phyloP scores from a whole-genome alignment of 2,329 filamentous ascomycete genomes.

The Blastomyces parvus region DNA sequence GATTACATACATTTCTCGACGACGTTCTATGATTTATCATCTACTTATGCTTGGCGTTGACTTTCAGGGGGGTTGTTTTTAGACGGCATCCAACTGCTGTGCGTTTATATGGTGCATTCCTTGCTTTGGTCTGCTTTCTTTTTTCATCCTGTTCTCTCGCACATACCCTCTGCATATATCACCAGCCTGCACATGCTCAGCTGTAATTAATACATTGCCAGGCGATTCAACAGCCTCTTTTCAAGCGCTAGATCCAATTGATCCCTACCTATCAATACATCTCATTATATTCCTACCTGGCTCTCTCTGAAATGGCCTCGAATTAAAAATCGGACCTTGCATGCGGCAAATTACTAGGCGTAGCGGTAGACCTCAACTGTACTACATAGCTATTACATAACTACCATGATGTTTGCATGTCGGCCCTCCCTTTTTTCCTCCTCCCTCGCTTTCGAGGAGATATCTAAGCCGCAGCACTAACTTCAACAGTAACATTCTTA shows the following conservation, averaged over 20 bases:
- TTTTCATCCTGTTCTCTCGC: not conserved
- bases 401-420: too few species aligned
- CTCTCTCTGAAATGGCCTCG: too few species aligned
- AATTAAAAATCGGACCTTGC: too few species aligned
- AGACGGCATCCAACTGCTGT: not conserved
- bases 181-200: not conserved
- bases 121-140: not conserved
- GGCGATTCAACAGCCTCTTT: not conserved
- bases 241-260: not conserved
- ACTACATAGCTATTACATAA: too few species aligned
- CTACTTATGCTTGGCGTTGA: not conserved
- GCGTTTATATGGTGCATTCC: not conserved
- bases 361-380: too few species aligned
- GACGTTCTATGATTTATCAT: not conserved
- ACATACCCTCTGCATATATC: not conserved
- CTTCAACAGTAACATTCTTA: too few species aligned
- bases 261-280: not conserved
- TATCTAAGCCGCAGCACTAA: too few species aligned
- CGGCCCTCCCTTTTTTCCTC: too few species aligned
- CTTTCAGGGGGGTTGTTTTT: not conserved
- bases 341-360: too few species aligned
- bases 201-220: not conserved
- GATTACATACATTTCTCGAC: not conserved
- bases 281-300: not conserved
- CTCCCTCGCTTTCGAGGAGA: too few species aligned